phyloP scores from a whole-genome alignment of 2,329 filamentous ascomycete genomes.

The Tolypocladium sp. region DNA sequence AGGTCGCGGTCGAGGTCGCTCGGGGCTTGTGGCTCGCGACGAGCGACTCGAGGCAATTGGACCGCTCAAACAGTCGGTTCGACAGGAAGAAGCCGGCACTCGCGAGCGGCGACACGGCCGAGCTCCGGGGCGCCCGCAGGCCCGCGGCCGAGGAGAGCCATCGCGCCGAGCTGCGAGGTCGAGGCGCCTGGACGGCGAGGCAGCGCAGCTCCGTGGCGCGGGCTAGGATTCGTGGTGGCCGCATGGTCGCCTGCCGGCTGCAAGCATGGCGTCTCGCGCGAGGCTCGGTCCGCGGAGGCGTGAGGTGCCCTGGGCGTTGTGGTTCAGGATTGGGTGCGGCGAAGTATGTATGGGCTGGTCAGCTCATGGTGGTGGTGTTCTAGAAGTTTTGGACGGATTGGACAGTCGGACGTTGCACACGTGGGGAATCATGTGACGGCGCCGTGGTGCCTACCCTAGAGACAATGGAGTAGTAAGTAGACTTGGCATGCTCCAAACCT shows the following conservation, averaged over 20 bases:
- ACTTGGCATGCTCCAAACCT: too few relatives aligned
- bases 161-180: slow-evolving; percentile 9
- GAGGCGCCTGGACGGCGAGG: not conserved
- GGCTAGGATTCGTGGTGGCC: slow-evolving; percentile 18
- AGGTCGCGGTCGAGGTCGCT: slow-evolving; percentile 13
- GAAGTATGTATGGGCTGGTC: not conserved
- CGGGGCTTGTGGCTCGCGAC: slow-evolving; percentile 16
- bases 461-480: too few relatives aligned
- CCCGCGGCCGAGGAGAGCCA: slow-evolving; percentile 20
- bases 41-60: slow-evolving; percentile 25
- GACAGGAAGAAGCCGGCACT: slow-evolving; percentile 23
- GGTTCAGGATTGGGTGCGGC: not conserved
- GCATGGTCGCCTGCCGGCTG: slow-evolving; percentile 1
- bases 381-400: not conserved
- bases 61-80: slow-evolving; percentile 25
- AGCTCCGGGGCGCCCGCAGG: slow-evolving; percentile 13
- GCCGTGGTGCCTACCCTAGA: not conserved
- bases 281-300: not conserved
- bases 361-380: not conserved
- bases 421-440: not conserved
- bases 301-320: not conserved
- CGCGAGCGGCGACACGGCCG: slow-evolving; percentile 9
- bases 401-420: not conserved
- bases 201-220: not conserved
- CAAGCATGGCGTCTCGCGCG: not conserved